Conservation (phyloP, 2,329 filamentous ascomycete species). For the Colletotrichum euphorbiae region DNA sequence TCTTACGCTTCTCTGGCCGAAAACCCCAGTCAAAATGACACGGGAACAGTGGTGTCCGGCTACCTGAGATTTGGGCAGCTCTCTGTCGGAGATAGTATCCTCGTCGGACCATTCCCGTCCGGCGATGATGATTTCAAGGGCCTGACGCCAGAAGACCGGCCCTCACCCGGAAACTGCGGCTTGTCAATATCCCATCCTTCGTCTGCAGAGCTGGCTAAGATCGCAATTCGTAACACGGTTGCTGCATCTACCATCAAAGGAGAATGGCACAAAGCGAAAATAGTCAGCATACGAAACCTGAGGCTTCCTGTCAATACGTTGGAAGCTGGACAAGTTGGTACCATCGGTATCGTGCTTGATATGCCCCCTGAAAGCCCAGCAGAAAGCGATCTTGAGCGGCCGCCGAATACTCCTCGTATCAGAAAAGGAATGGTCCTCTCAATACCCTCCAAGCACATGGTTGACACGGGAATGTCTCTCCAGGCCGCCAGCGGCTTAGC, state of each 20-base stretch:
- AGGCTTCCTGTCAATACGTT: constrained; percentile 83
- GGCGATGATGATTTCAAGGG: constrained; percentile 62
- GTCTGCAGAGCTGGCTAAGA: constrained; percentile 63
- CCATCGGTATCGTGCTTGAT: constrained; percentile 80
- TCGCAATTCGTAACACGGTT: constrained; percentile 64
- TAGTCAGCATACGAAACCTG: constrained; percentile 89
- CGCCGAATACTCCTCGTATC: constrained; percentile 56
- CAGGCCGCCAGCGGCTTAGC: constrained; percentile 76
- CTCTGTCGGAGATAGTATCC: constrained; percentile 80
- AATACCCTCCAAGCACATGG: constrained; percentile 69
- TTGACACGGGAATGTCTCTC: constrained; percentile 66
- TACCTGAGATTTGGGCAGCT: constrained; percentile 84
- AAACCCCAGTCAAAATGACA: constrained; percentile 54
- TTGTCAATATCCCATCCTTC: constrained; percentile 65
- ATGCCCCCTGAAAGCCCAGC: constrained; percentile 49
- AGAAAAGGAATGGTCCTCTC: constrained; percentile 88
- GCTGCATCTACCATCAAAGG: constrained; percentile 65
- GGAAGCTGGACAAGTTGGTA: constrained; percentile 86
- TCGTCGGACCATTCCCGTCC: constrained; percentile 81
- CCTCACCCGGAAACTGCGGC: constrained; percentile 60
- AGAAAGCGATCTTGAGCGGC: constrained; percentile 46
- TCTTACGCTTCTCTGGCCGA: constrained; percentile 64
- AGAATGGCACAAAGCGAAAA: constrained; percentile 83
- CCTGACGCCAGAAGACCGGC: constrained; percentile 58
- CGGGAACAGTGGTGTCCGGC: constrained; percentile 83